A percentile compares a stretch with the other conserved stretches of the same genome.
Evolutionary conservation across 2,329 filamentous ascomycete genomes (phyloP).

Genomic region (Phoma herbarum): DNA sequence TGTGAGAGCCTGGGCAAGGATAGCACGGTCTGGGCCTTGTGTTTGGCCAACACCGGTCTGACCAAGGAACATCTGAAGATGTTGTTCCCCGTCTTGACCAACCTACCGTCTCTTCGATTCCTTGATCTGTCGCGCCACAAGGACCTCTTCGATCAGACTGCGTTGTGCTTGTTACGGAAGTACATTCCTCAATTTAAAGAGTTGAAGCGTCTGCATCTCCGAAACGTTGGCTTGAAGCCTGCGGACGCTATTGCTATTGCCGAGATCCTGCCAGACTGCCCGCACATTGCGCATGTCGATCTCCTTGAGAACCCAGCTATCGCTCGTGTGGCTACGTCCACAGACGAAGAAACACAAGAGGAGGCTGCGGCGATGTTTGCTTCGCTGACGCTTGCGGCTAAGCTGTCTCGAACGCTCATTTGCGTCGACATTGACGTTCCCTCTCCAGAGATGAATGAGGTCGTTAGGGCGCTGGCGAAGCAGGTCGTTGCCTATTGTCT

Average conservation of each 20-base stretch:
- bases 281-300: constrained; percentile 83
- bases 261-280: constrained; percentile 87
- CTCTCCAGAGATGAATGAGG: constrained; percentile 79
- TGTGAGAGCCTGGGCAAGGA: constrained; percentile 60
- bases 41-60: constrained; percentile 85
- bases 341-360: constrained; percentile 82
- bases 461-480: constrained; percentile 90
- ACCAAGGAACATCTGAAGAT: constrained; percentile 75
- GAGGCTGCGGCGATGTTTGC: constrained; percentile 95
- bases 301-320: constrained; percentile 83
- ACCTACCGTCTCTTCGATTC: constrained; percentile 79
- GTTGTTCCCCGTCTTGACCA: constrained; percentile 76
- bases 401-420: constrained; percentile 82
- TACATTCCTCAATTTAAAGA: constrained; percentile 81
- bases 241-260: constrained; percentile 91
- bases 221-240: constrained; percentile 82
- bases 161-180: constrained; percentile 77
- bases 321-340: constrained; percentile 74
- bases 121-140: constrained; percentile 92
- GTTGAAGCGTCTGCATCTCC: constrained; percentile 85
- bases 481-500: constrained; percentile 96
- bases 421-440: constrained; percentile 94
- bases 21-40: constrained; percentile 77
- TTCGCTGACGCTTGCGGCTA: constrained; percentile 85
- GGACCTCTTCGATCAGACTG: constrained; percentile 80